These are phyloP conservation scores for Acacia crassicarpa DNA, from an alignment of 306 rosid genomes.

Conservation along the genomic window DNA sequence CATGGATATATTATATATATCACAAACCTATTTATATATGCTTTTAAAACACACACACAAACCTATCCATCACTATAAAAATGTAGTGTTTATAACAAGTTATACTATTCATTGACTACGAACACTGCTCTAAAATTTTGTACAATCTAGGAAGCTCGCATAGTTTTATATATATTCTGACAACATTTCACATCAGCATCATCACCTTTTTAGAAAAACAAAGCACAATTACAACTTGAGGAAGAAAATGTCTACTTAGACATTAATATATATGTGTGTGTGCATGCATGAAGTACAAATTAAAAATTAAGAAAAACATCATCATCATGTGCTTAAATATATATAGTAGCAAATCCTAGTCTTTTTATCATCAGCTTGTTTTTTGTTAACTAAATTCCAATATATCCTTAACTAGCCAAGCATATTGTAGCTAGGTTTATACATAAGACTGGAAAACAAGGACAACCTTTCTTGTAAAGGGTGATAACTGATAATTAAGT, in stretches of 20 bases:
- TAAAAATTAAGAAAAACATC: not conserved
- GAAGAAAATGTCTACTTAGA: not conserved
- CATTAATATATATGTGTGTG: not conserved
- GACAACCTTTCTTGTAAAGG: constrained; percentile 33
- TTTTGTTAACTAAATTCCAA: constrained; percentile 26
- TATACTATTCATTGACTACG: not conserved
- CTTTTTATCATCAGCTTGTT: not conserved
- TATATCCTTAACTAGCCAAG: constrained; percentile 43
- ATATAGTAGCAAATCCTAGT: not conserved
- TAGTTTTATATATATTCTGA: not conserved
- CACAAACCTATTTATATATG: not conserved
- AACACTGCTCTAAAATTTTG: not conserved
- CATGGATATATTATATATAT: not conserved
- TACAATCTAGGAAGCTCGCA: not conserved
- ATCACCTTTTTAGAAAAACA: not conserved
- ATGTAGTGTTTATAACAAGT: not conserved
- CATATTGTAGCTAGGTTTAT: constrained; percentile 28
- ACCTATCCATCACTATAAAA: not conserved
- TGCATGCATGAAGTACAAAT: not conserved
- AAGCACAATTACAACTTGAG: not conserved
- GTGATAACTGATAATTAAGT: not conserved
- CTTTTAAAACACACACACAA: not conserved
- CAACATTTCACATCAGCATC: not conserved
- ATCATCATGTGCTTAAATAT: constrained; percentile 18
- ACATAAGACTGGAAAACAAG: constrained; percentile 24